A percentile compares a stretch with the other conserved stretches of the same genome.
Conservation (phyloP, 148 eudicot genomes). For the Camellia japonica region DNA sequence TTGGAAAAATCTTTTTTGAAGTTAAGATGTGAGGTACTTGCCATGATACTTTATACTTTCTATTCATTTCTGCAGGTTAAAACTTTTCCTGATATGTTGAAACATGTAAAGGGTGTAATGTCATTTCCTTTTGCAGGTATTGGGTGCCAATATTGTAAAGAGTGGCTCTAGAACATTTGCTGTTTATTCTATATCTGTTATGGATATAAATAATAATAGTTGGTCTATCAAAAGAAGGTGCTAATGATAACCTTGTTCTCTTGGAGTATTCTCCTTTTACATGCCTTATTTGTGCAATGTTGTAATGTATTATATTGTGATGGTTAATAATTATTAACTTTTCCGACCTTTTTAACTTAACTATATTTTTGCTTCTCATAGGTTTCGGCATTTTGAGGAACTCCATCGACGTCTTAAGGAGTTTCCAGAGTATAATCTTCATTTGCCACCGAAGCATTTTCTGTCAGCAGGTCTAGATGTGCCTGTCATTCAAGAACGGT, state of each 20-base stretch:
- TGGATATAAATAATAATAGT: slow-evolving; percentile 69
- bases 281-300: neutral
- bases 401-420: slow-evolving; percentile 91
- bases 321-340: neutral
- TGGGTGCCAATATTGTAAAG: slow-evolving; percentile 86
- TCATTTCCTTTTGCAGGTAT: slow-evolving; percentile 57
- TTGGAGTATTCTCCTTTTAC: slow-evolving; percentile 1
- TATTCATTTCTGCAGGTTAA: neutral
- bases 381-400: slow-evolving; percentile 99
- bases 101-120: slow-evolving; percentile 1
- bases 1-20: slow-evolving; percentile 71
- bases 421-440: slow-evolving; percentile 83
- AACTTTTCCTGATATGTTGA: neutral
- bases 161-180: slow-evolving; percentile 88
- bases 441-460: slow-evolving; percentile 96
- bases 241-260: slow-evolving; percentile 6
- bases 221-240: slow-evolving; percentile 99
- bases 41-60: slow-evolving; percentile 13
- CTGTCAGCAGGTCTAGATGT: slow-evolving; percentile 89
- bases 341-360: slow-evolving; percentile 8
- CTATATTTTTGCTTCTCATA: slow-evolving; percentile 22
- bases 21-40: slow-evolving; percentile 88
- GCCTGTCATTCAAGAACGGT: slow-evolving; percentile 82
- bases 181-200: slow-evolving; percentile 86
- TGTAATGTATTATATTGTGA: neutral